These are phyloP conservation scores for Penicillium ucsense DNA, from an alignment of 495 filamentous ascomycete species.

Conservation along the genomic window DNA sequence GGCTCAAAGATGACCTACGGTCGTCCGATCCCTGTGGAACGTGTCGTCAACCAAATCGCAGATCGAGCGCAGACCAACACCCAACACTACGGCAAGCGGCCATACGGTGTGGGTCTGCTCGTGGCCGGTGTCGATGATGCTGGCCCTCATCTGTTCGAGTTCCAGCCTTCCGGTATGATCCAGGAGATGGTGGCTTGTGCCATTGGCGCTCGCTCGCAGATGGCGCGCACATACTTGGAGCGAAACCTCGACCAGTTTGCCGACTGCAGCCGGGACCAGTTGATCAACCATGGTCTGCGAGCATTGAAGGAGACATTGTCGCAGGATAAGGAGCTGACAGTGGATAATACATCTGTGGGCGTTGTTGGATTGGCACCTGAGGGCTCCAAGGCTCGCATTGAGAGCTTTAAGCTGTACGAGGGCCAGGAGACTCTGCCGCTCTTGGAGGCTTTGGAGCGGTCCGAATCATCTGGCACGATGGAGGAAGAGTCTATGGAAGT, in stretches of 20 bases:
- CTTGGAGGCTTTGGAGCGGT: constrained; percentile 58
- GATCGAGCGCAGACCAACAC: constrained; percentile 97
- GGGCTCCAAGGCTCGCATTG: constrained; percentile 43
- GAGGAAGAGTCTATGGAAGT: constrained; percentile 74
- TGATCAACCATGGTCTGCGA: constrained; percentile 79
- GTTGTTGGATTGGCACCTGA: constrained; percentile 58
- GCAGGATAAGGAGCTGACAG: constrained; percentile 94
- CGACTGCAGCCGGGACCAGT: constrained; percentile 63
- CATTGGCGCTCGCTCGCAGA: constrained; percentile 92
- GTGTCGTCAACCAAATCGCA: constrained; percentile 80
- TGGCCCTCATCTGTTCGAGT: constrained; percentile 94
- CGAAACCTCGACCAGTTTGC: constrained; percentile 76
- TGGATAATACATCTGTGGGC: constrained; percentile 89
- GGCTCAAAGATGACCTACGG: constrained; percentile 91
- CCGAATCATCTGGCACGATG: constrained; percentile 56
- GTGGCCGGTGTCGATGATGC: constrained; percentile 89
- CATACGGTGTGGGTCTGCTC: constrained; percentile 91
- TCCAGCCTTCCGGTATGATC: constrained; percentile 91
- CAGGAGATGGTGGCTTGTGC: constrained; percentile 94
- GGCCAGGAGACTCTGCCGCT: constrained; percentile 66
- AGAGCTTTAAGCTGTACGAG: constrained; percentile 89
- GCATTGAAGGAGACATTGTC: constrained; percentile 91
- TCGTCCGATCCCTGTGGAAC: constrained; percentile 79
- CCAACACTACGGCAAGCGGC: constrained; percentile 92
- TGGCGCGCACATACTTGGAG: constrained; percentile 94